These are phyloP conservation scores for Aspergillus piperis DNA, from an alignment of 2,329 filamentous ascomycete genomes.

Conservation along the genomic window DNA sequence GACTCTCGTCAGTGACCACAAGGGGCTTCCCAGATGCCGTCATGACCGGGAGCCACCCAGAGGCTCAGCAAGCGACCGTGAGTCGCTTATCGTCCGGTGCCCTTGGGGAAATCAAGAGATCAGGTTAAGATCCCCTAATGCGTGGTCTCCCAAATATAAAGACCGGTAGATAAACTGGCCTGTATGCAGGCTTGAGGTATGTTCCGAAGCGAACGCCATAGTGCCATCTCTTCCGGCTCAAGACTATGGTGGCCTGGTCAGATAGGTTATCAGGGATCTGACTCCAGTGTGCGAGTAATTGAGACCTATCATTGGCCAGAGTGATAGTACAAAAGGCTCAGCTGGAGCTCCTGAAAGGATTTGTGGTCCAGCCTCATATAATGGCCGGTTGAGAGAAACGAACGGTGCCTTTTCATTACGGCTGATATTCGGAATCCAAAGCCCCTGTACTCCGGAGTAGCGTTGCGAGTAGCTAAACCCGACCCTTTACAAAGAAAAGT, in stretches of 20 bases:
- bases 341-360: neutral
- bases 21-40: neutral
- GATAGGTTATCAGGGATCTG: neutral
- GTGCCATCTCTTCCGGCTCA: neutral
- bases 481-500: neutral
- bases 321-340: neutral
- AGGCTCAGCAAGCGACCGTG: neutral
- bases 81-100: neutral
- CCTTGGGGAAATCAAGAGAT: neutral
- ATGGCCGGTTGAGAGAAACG: neutral
- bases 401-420: neutral
- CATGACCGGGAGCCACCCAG: neutral
- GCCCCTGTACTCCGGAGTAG: neutral
- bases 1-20: conserved; percentile 1
- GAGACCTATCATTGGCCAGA: neutral
- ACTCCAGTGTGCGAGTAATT: neutral
- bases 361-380: neutral
- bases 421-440: neutral
- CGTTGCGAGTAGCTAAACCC: neutral
- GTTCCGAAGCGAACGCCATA: neutral
- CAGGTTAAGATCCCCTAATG: neutral
- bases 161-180: neutral
- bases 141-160: neutral
- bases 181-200: neutral
- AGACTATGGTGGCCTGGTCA: neutral